Base-by-base conservation (phyloP, 2,329 filamentous ascomycete genomes). In the Incumbomyces lentus region DNA sequence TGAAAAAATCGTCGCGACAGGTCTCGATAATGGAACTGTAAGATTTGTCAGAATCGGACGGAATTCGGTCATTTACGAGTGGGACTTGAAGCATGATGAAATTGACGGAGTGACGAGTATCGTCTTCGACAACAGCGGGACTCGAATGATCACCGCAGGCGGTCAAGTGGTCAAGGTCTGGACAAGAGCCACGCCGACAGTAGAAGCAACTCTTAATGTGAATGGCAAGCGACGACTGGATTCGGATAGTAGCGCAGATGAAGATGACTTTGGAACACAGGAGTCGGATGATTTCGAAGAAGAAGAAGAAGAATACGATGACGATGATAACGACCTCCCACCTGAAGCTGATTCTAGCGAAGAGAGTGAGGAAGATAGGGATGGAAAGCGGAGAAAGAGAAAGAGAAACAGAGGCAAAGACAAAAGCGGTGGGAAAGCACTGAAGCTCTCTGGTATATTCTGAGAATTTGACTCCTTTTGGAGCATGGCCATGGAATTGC, bases 101-200 rank as follows among this genome's bases (percentile, higher is more conserved):
- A 68, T 92, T 14, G 90, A 96, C 61, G 84, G 84, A 2, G 88
- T 95, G 2, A 76, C 88, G 1, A 84, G 78, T 0, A 65, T 98
- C 1, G 84, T 75, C 1, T 94, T 96, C 53, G 92, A 96, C 65
- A 33, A 29, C 3, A 19, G n/a, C 13, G 41, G 42, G 7, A 86
- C 88, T 38, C 76, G 92, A 38, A 79, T 98, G 72, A 87, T 98
- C 55, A 93, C 82, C 58, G 89, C 87, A 10, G 92, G 92, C 45
- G 92, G 92, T 0, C 77, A 76, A 56, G 80, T 81, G 0, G 77
- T 98, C 52, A 95, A 95, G 65, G 81, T 96, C 1, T 98, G 92
- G 92, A 79, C 80, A 50, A 79, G 92, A 60, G 76, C 82, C 17
- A 36, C 14, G 6, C 17, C 34, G 7, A 22, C 42, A 2, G 16